Evolutionary conservation across 345 rosid genomes (phyloP), one percentile per base, ranked within the genome.

Genomic region (Aquilaria yunnanensis): DNA sequence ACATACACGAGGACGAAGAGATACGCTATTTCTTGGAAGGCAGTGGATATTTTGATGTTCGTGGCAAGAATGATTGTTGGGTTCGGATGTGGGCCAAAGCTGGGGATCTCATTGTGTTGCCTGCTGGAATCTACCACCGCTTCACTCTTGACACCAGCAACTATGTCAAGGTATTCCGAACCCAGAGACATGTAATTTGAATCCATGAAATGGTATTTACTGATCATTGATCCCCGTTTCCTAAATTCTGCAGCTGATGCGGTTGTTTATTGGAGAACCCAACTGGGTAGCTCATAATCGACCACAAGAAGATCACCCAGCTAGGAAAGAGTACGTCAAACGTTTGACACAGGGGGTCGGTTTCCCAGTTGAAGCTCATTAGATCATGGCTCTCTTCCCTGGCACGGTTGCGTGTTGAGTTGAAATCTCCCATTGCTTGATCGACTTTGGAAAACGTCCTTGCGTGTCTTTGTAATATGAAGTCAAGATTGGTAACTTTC

Each of bases 51-150:
- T 92, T 89, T 60, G 96, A 92, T 75, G 88, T 89, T 61, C 80
- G 96, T 12, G 96, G 87, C 81, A 84, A 81, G 64, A 74, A 75
- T 51, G 96, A 89, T 54, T 68, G 71, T 31, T 89, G 96, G 98
- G 85, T 89, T 32, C 80, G 95, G 56, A 82, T 88, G 53, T 82
- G 82, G 88, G 80, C 87, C 68, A 81, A 74, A 76, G 75, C 88
- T 0, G 96, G 96, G 0, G 91, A 92, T 75, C 96, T 92, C 55
- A 83, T 89, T 50, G 73, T 89, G 46, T 65, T 92, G 47, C 95
- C 92, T 0, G 96, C 92, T 0, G 92, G 98, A 48, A 89, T 92
- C 63, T 89, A 92, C 77, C 98, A 92, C 67, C 81, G 92, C 48
- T 86, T 89, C 75, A 86, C 96, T n/a, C 93, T 92, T 2, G 96